Base-by-base conservation (phyloP, 2,329 filamentous ascomycete species). In the Aspergillus sojae region DNA sequence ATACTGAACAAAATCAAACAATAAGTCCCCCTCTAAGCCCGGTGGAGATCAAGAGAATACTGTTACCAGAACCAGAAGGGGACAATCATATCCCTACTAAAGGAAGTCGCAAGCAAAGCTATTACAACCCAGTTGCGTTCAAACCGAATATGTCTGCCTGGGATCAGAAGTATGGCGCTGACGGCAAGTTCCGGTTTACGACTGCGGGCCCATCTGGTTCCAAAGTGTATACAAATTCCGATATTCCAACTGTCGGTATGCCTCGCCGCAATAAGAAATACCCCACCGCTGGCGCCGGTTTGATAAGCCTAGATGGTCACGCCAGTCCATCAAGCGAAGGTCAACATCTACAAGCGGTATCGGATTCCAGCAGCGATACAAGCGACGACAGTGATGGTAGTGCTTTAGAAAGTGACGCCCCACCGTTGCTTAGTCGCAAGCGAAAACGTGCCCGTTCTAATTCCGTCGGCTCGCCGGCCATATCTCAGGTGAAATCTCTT, bases 71-170 rank as follows among this genome's bases (percentile, higher is more conserved):
- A 9, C 45, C 66, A 10, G 63, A 63, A 34, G 61, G 62, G 12
- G 54, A 61, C 41, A 43, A 21, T 16, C 28, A 64, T 32, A 41
- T 58, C 21, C 46, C 62, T 12, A 56, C 48, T 21, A 64, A 69
- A 26, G 39, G 58, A 26, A 67, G 60, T 16, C 62, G 64, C 41
- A 71, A 74, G 34, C 77, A 80, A 52, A 84, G 82, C 63, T 78
- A 80, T 54, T 88, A 86, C 67, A 76, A 80, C 45, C 82, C 85
- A 0, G 76, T 88, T 9, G 68, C 74, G 10, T 88, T 88, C 70
- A 81, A 80, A 65, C 76, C 78, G 41, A 81, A 79, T 57, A 71
- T 86, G 61, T 76, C 77, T 45, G 68, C 79, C 28, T 81, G 83
- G 61, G 83, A 86, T 69, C 76, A 82, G 26, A 88, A 86, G 68